Conservation (phyloP, 192 early-diverging fungal species). For the Entomortierella beljakovae region DNA sequence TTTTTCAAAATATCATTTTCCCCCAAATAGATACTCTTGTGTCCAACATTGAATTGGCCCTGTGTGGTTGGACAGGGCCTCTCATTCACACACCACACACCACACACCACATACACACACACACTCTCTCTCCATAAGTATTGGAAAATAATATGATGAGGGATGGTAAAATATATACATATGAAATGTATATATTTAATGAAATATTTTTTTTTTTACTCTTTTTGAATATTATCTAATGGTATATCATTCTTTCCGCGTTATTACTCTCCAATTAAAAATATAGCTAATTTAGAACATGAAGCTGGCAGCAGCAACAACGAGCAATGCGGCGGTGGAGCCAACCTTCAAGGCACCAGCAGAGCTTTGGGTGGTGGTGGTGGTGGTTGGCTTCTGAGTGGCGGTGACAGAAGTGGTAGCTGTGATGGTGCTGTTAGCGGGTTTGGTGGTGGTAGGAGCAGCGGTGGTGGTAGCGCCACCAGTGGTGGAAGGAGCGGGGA, state of each 20-base stretch:
- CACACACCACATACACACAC: no score
- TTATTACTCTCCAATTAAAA: no score
- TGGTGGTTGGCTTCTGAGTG: neutral
- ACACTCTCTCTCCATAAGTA: no score
- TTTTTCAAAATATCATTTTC: no score
- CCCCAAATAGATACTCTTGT: no score
- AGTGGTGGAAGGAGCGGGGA: slow-evolving; percentile 2
- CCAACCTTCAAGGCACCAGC: slow-evolving; percentile 42
- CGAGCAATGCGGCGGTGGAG: slow-evolving; percentile 38
- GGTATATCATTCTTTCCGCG: neutral
- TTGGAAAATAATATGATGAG: no score
- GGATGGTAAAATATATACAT: no score
- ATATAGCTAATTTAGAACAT: slow-evolving; percentile 22
- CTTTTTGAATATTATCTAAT: neutral
- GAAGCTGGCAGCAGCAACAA: slow-evolving; percentile 37
- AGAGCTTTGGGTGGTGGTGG: slow-evolving; percentile 4
- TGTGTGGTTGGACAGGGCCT: no score
- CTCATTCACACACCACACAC: no score
- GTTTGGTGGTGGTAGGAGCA: neutral
- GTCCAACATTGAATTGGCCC: no score
- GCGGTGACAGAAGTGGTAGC: slow-evolving; percentile 6
- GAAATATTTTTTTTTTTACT: slow-evolving; percentile 1
- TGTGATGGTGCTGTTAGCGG: neutral
- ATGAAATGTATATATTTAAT: no score
- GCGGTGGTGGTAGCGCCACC: neutral